Evolutionary conservation across 2,329 filamentous ascomycete genomes (phyloP).

Genomic region (Colletotrichum sp.): DNA sequence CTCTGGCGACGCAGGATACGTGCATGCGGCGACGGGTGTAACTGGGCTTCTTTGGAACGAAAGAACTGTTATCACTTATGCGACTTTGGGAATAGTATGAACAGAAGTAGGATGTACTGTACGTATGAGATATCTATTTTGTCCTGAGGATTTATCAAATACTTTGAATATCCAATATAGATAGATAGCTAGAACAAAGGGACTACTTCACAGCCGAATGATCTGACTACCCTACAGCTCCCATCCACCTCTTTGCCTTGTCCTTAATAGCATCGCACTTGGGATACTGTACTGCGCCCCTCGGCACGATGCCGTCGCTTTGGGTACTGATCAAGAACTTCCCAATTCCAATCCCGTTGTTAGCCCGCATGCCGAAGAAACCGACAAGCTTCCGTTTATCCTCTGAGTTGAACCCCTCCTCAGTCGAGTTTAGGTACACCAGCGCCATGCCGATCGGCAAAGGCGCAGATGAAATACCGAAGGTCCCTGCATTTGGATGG

Average conservation of each 20-base stretch:
- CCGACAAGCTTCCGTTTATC: slow-evolving; percentile 5
- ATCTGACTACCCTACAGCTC: neutral
- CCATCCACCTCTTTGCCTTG: slow-evolving; percentile 9
- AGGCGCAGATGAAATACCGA: slow-evolving; percentile 13
- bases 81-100: neutral
- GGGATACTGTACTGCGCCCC: neutral
- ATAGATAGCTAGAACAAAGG: neutral
- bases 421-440: slow-evolving; percentile 16
- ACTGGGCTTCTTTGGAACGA: neutral
- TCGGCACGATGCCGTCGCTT: neutral
- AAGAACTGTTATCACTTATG: neutral
- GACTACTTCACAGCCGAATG: neutral
- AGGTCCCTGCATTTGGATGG: slow-evolving; percentile 13
- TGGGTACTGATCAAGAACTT: slow-evolving; percentile 13
- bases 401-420: neutral
- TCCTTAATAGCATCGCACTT: neutral
- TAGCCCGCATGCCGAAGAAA: slow-evolving; percentile 5
- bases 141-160: neutral
- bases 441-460: slow-evolving; percentile 21
- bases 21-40: neutral
- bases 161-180: neutral
- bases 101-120: neutral
- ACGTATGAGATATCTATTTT: neutral
- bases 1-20: neutral
- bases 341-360: slow-evolving; percentile 6